phyloP scores from a whole-genome alignment of 2,329 filamentous ascomycete genomes.

The Trichophyton equinum region DNA sequence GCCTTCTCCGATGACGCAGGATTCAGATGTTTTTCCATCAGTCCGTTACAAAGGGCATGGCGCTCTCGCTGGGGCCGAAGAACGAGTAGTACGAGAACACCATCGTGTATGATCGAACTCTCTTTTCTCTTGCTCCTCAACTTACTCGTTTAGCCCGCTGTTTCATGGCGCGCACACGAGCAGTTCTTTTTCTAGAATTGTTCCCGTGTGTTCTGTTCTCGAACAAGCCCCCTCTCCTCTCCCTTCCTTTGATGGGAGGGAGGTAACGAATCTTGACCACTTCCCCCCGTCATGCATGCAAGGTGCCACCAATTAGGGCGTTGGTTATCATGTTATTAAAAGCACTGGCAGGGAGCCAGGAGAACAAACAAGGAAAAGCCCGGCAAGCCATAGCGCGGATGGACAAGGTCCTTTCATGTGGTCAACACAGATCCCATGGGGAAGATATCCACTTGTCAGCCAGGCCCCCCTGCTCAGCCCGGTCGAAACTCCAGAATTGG shows the following conservation, averaged over 20 bases:
- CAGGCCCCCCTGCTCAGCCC: neutral
- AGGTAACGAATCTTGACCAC: neutral
- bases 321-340: neutral
- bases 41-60: neutral
- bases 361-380: slow-evolving; percentile 1
- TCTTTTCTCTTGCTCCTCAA: neutral
- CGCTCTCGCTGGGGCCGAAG: neutral
- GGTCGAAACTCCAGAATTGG: slow-evolving; percentile 3
- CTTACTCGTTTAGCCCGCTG: neutral
- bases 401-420: neutral
- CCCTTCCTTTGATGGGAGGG: neutral
- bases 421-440: neutral
- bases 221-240: neutral
- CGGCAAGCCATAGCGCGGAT: neutral
- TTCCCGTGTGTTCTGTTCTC: neutral
- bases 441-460: neutral
- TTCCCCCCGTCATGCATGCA: neutral
- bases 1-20: slow-evolving; percentile 1
- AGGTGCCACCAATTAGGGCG: neutral
- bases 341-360: neutral
- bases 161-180: neutral
- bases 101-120: neutral
- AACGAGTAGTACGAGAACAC: neutral
- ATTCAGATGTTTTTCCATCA: neutral
- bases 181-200: neutral